Evolutionary conservation across 2,329 filamentous ascomycete genomes (phyloP).

Genomic region (Elsinoe batatas): DNA sequence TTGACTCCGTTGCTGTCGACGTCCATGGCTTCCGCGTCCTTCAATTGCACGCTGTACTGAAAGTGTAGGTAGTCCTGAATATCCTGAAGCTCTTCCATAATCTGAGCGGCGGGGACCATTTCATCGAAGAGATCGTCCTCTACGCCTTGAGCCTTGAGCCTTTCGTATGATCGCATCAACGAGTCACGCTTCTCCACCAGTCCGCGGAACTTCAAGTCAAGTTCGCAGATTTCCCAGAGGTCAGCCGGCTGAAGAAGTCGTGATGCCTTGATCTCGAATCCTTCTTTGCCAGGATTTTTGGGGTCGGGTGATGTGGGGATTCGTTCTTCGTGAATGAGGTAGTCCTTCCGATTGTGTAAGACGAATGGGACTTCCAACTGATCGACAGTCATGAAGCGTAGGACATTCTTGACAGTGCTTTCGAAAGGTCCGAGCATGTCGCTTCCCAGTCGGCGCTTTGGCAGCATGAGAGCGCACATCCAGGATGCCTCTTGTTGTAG

Average conservation of each 20-base stretch:
- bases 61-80: conserved; percentile 95
- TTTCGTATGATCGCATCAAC: conserved; percentile 68
- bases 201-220: conserved; percentile 90
- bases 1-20: conserved; percentile 48
- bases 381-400: conserved; percentile 91
- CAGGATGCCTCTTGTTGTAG: conserved; percentile 79
- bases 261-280: conserved; percentile 67
- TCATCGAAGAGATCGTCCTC: conserved; percentile 68
- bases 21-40: conserved; percentile 60
- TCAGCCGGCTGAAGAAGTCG: conserved; percentile 88
- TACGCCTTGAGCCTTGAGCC: conserved; percentile 42
- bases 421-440: conserved; percentile 76
- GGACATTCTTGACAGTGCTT: conserved; percentile 78
- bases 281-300: conserved; percentile 59
- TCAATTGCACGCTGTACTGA: conserved; percentile 74
- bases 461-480: conserved; percentile 84
- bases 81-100: conserved; percentile 93
- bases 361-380: conserved; percentile 96
- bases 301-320: conserved; percentile 50
- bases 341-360: conserved; percentile 96
- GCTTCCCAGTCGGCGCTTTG: conserved; percentile 56
- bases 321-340: conserved; percentile 81
- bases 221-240: conserved; percentile 87
- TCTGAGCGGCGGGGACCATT: conserved; percentile 67
- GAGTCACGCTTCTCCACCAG: conserved; percentile 85